A percentile compares a stretch with the other conserved stretches of the same genome.
phyloP scores from a whole-genome alignment of 2,329 filamentous ascomycete species.

The Colletotrichum falcatum region DNA sequence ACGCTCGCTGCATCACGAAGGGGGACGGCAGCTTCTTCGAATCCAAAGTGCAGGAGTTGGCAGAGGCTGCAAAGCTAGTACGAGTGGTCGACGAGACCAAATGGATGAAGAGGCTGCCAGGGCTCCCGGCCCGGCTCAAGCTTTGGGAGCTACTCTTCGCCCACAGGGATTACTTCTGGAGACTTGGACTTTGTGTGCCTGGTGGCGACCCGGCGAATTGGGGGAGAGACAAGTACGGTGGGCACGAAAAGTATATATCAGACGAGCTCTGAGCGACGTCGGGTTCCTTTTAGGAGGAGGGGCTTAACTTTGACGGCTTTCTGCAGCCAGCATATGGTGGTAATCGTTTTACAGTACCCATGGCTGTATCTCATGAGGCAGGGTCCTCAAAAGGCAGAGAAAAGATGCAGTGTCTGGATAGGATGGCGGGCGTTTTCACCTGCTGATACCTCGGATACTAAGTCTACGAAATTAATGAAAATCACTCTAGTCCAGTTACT shows the following conservation, averaged over 20 bases:
- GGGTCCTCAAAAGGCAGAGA: not conserved
- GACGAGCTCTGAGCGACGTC: conserved; percentile 28
- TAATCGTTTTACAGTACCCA: not conserved
- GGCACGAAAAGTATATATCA: conserved; percentile 33
- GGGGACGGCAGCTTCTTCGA: conserved; percentile 55
- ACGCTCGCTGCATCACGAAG: conserved; percentile 77
- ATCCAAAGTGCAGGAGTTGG: conserved; percentile 44
- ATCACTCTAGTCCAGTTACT: not conserved
- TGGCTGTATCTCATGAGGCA: not conserved
- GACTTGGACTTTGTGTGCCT: conserved; percentile 89
- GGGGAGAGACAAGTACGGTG: conserved; percentile 61
- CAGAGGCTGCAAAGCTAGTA: conserved; percentile 19
- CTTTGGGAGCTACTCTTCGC: conserved; percentile 95
- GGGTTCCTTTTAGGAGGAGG: not conserved
- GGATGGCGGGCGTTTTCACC: not conserved
- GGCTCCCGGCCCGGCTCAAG: conserved; percentile 71
- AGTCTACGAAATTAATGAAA: not conserved
- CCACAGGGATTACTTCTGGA: conserved; percentile 97
- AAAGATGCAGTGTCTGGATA: not conserved
- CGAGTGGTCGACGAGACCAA: conserved; percentile 12
- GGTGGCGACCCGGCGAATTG: conserved; percentile 79
- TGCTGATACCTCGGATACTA: not conserved
- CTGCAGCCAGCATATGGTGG: not conserved
- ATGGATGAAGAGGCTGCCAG: conserved; percentile 61
- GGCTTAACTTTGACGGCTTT: not conserved